Evolutionary conservation across 2,329 filamentous ascomycete species (phyloP), one percentile per base, ranked within the genome.

Genomic region (Aureobasidium pullulans): DNA sequence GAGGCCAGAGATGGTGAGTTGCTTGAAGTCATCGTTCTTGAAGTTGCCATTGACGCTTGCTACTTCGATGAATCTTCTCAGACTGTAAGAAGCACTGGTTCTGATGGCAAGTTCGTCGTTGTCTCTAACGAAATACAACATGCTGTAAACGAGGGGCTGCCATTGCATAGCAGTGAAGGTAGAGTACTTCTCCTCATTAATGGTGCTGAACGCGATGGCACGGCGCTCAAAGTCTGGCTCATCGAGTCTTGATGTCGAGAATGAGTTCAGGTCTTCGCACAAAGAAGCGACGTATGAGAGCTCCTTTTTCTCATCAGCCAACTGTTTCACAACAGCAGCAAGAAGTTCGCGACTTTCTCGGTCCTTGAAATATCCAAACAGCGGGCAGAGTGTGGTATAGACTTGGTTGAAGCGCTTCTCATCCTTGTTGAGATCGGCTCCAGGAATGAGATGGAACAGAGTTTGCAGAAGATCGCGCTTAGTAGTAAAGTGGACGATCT

Each of bases 311-410:
- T 83, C 83, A 7, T 80, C 75, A 1, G 89, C 84, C 62, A 96
- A 85, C 16, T 87, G 86, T 13, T 79, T 73, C 7, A 97, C 75
- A 3, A 96, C 87, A 46, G 85, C 80, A 15, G 88, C 88, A 31
- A 97, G 75, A 0, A 89, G 80, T 62, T 85, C 79, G 58, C 94
- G 83, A 68, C 90, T 95, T 44, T 83, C 76, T 44, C 85, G 82
- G 71, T 97, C 92, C 66, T 86, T 89, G 76, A 97, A 93, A 70
- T 92, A 96, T 58, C 90, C 89, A 69, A 96, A 97, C 36, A 97
- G 81, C 0, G 89, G 86, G 4, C 89, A 87, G 9, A 94, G 75
- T 0, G 89, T 89, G 47, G 84, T 78, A 69, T 88, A 96, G 0
- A 95, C 83, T 37, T 82, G 79, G 46, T 80, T 75, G 50, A 83